A percentile compares a stretch with the other conserved stretches of the same genome.
These are phyloP conservation scores for Oryza longistaminata DNA, from an alignment of 176 grass and related monocot genomes.

Conservation along the genomic window DNA sequence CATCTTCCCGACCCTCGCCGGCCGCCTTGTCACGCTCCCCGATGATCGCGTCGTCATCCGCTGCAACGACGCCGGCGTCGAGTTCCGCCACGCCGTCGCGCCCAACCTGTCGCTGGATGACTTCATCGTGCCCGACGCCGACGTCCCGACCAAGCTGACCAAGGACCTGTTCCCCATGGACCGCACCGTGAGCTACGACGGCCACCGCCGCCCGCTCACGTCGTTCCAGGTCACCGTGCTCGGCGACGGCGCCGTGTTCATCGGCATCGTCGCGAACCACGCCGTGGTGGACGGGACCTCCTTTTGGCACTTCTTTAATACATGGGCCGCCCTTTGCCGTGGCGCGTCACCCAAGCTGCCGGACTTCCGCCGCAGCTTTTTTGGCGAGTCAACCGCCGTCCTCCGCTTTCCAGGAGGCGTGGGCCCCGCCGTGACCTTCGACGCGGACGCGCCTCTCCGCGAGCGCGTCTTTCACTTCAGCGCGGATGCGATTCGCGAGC, in stretches of 20 bases:
- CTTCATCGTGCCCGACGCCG: slow-evolving; percentile 59
- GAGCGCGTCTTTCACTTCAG: slow-evolving; percentile 91
- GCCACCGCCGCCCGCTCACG: slow-evolving; percentile 70
- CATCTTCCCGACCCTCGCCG: slow-evolving; percentile 63
- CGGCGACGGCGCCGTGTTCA: slow-evolving; percentile 73
- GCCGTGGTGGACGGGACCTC: slow-evolving; percentile 91
- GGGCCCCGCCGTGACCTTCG: slow-evolving; percentile 75
- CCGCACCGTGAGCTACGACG: slow-evolving; percentile 74
- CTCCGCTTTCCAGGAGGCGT: slow-evolving; percentile 65
- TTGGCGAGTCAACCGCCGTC: slow-evolving; percentile 74
- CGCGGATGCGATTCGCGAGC: slow-evolving; percentile 51
- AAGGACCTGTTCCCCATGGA: slow-evolving; percentile 87
- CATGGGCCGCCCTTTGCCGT: slow-evolving; percentile 78
- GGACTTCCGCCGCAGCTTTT: slow-evolving; percentile 77
- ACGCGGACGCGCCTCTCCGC: slow-evolving; percentile 63
- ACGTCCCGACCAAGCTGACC: slow-evolving; percentile 63
- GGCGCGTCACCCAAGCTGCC: slow-evolving; percentile 56
- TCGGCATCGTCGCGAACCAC: slow-evolving; percentile 81
- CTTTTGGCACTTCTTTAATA: slow-evolving; percentile 91
- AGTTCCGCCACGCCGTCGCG: slow-evolving; percentile 66
- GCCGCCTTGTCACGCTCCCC: slow-evolving; percentile 69
- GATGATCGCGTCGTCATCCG: slow-evolving; percentile 67
- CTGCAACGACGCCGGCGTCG: slow-evolving; percentile 79
- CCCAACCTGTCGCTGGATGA: slow-evolving; percentile 44
- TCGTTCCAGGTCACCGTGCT: slow-evolving; percentile 93